Base-by-base conservation (phyloP, 179 eudicot species). In the Gypsophila paniculata region DNA sequence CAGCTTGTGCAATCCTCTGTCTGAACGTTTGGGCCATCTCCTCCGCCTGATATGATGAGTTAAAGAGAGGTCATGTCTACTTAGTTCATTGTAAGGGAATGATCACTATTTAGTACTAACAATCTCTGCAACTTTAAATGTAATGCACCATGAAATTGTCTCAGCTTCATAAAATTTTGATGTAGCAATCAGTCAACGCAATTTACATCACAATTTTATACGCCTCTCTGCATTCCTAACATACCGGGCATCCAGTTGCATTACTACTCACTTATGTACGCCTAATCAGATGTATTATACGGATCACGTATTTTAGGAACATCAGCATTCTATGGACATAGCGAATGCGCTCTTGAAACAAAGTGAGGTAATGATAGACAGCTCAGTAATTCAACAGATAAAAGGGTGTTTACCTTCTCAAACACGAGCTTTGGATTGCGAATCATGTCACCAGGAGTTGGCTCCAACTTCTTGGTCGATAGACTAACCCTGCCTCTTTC, bases 391-490 rank as follows among this genome's bases (percentile, higher is more conserved):
- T 29, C 34, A 4, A 29, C 34, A 29, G 34, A n/a, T n/a, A n/a
- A n/a, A 29, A 29, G 46, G 46, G 46, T 42, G 48, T 67, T 82
- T 86, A 91, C 99, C 99, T 94, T 94, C 83, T 91, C 99, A 61
- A 94, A 94, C 71, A 94, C 99, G 34, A 94, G 96, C 83, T 87
- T 85, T 61, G 99, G 99, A 54, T 94, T 90, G 46, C 97, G 99
- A 81, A 94, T 90, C 99, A 94, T 94, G 82, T 94, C 99, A 5
- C 99, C 99, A 21, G 99, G 99, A 70, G 99, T 90, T n/a, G 99
- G 99, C 84, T 94, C 99, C 70, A 94, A 80, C 88, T 94, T 94
- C 88, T 94, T 94, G 26, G 99, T 94, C 2, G 99, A 94, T 49
- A 94, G 90, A 85, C 99, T 94, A 46, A 94, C 97, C 44, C 99